Evolutionary conservation across 768 basidiomycete species (phyloP), one percentile per base, ranked within the genome.

Genomic region (Leccinum truebloodii): DNA sequence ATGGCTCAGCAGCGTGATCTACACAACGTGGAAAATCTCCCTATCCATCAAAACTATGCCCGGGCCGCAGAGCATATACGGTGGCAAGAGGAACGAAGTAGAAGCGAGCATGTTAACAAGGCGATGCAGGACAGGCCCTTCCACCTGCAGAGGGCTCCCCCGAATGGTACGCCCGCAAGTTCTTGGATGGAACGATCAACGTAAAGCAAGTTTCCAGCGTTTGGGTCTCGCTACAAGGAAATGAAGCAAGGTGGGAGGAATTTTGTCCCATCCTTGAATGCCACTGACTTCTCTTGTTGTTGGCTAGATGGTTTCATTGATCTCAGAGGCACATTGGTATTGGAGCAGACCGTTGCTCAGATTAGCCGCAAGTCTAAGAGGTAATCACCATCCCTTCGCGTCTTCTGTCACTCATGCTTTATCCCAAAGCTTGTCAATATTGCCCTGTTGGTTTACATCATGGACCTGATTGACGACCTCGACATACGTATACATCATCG

Each of bases 111-210:
- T 67, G 75, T 80, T 22, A 79, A 69, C 86, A 86, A 67, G 77
- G 77, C 6, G 89, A 89, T 63, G 69, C 79, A 3, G 86, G 87
- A 6, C 83, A 84, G 58, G 65, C 84, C 7, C 74, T 77, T 6
- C 72, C 80, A 20, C 81, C 85, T 20, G 75, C 83, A 22, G 84
- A 86, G 58, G 87, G 89, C 62, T 86, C 90, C 9, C 94, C 95
- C 1, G 91, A 97, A 72, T 97, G 90, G 90, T 98, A 94, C 71
- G 86, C 98, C 64, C 85, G 88, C 73, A 93, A 89, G 74, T 93
- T 97, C 71, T 79, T 98, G 69, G 90, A 95, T 69, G 86, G 86
- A 60, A 90, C 90, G 2, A 86, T 97, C 54, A 94, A 88, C 1
- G 76, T 86, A 46, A 91, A 92, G 74, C 87, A 94, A 63, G 90